A percentile compares a stretch with the other conserved stretches of the same genome.
Conservation (phyloP, 345 rosid species). For the Gossypium turneri region DNA sequence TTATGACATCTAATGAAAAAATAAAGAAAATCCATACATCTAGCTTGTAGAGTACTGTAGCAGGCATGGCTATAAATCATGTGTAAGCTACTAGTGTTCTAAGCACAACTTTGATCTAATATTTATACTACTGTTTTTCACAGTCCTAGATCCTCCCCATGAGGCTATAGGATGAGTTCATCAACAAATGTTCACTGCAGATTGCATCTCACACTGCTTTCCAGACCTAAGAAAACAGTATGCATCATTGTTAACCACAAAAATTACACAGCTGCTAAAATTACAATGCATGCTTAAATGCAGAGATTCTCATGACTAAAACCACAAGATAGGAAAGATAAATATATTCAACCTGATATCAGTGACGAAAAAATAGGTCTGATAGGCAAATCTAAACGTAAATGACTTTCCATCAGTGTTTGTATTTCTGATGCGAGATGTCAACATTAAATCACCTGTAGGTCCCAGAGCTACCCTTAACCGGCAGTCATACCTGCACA, state of each 20-base stretch:
- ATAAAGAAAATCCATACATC: background rate
- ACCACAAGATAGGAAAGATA: background rate
- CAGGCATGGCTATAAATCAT: background rate
- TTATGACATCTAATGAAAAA: background rate
- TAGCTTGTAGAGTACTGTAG: background rate
- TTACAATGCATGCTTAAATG: background rate
- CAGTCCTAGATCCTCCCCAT: background rate
- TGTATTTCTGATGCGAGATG: conserved; percentile 69
- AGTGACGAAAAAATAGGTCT: conserved; percentile 73
- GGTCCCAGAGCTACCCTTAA: conserved; percentile 55
- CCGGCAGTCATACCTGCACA: conserved; percentile 71
- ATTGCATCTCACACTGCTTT: background rate
- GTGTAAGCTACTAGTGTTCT: background rate
- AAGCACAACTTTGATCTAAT: background rate
- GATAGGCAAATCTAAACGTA: conserved; percentile 76
- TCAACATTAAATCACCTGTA: conserved; percentile 62
- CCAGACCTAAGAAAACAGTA: background rate
- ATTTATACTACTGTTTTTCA: background rate
- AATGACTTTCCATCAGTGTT: conserved; percentile 56
- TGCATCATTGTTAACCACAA: background rate
- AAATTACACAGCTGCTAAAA: background rate
- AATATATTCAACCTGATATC: conserved; percentile 63
- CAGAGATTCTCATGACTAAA: background rate
- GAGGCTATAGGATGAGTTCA: background rate
- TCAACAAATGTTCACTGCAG: background rate